phyloP scores from a whole-genome alignment of 75 land plant species.

The Selaginella moellendorffii region DNA sequence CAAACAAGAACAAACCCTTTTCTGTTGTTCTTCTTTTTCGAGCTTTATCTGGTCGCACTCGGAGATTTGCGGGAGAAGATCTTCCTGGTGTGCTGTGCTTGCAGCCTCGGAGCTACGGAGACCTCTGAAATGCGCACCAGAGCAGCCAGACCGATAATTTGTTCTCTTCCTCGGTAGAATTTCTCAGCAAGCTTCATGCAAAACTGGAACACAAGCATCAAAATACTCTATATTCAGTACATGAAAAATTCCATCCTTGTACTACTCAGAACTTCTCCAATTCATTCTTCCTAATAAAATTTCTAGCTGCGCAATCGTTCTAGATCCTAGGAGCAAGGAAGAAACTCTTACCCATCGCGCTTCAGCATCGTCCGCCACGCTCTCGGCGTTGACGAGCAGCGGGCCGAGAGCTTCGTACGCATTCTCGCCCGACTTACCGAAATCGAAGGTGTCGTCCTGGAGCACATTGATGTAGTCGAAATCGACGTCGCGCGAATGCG shows the following conservation, averaged over 20 bases:
- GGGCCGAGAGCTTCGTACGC: slow-evolving; percentile 82
- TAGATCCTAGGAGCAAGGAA: neutral
- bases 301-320: neutral
- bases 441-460: slow-evolving; percentile 91
- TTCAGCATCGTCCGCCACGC: slow-evolving; percentile 51
- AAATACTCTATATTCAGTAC: no score
- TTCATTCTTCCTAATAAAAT: neutral
- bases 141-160: slow-evolving; percentile 44
- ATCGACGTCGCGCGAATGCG: no score
- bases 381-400: slow-evolving; percentile 60
- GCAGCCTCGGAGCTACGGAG: slow-evolving; percentile 50
- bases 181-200: slow-evolving; percentile 61
- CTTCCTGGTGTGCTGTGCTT: slow-evolving; percentile 45
- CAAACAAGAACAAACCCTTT: slow-evolving; percentile 38
- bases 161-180: slow-evolving; percentile 52
- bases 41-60: slow-evolving; percentile 71
- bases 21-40: slow-evolving; percentile 84
- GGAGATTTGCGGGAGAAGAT: slow-evolving; percentile 46
- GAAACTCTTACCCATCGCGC: slow-evolving; percentile 71
- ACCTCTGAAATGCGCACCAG: slow-evolving; percentile 92
- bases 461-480: slow-evolving; percentile 76
- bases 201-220: slow-evolving; percentile 32
- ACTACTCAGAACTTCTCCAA: no score
- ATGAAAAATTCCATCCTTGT: no score
- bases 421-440: slow-evolving; percentile 69